Evolutionary conservation across 768 basidiomycete species (phyloP), one percentile per base, ranked within the genome.

Genomic region (Artomyces pyxidatus): DNA sequence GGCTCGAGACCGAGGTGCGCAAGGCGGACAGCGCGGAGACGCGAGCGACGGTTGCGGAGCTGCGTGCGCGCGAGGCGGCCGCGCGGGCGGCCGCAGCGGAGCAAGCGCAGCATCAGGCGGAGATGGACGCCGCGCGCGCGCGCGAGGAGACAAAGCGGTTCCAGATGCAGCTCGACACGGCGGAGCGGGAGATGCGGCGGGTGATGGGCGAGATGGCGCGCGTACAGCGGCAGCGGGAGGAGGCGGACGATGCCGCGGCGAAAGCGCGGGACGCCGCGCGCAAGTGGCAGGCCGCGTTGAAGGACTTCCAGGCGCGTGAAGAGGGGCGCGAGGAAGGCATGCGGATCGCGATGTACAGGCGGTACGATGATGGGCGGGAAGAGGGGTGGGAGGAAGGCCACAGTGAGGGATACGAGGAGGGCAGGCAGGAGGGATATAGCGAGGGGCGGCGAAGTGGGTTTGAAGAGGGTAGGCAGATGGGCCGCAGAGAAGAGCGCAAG

Each of bases 191-290:
- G 40, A 27, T 57, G 37, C 46, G 55, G 9, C 53, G 53, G 5
- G 32, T 51, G 37, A 42, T 47, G 37, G 26, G 8, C n/a, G 55
- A 56, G 29, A 5, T 57, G 53, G 49, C 51, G 28, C 53, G 55
- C 3, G 7, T 51, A 25, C 37, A 39, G 29, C 42, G 55, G 44
- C 55, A 55, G 47, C 54, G 48, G 29, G 53, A 54, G 27, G 53
- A 57, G 40, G 45, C 55, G 21, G 55, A 57, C 10, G 39, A 45
- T 25, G 35, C 49, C 14, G 55, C 55, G 6, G 55, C 55, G 8
- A 55, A 57, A 30, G 49, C 55, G n/a, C 46, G 55, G 3, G 55
- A 57, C 7, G n/a, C 49, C 30, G 55, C 55, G 35, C 46, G 55
- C 12, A 45, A 23, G 30, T 57, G 49, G 47, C 53, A 57, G 40